phyloP scores from a whole-genome alignment of 73 alveolate genomes.

The Tetrahymena borealis region DNA sequence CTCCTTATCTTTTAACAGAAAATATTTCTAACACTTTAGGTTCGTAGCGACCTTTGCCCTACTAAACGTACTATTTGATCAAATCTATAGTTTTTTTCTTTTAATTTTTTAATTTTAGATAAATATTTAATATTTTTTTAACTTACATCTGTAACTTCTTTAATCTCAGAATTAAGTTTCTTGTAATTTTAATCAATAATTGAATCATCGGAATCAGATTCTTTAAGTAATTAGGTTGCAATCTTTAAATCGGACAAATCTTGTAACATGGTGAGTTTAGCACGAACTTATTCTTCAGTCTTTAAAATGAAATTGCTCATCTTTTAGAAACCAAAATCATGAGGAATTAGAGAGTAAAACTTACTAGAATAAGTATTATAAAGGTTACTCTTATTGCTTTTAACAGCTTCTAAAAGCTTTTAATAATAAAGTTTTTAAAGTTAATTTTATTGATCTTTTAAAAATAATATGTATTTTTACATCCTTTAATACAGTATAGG shows the following conservation, averaged over 20 bases:
- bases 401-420: background rate
- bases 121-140: background rate
- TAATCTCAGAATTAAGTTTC: background rate
- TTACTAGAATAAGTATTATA: background rate
- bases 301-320: background rate
- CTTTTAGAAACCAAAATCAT: constrained; percentile 20
- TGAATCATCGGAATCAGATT: background rate
- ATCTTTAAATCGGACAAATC: background rate
- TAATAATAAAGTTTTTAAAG: background rate
- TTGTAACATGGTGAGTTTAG: background rate
- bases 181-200: background rate
- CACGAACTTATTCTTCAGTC: background rate
- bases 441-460: background rate
- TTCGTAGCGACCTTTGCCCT: background rate
- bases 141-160: background rate
- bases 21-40: background rate
- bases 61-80: background rate
- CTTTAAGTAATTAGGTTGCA: background rate
- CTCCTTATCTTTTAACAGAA: background rate
- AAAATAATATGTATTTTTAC: background rate
- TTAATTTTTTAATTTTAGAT: background rate
- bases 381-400: background rate
- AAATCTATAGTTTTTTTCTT: background rate
- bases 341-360: constrained; percentile 29
- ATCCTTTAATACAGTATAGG: constrained; percentile 5